A percentile compares a stretch with the other conserved stretches of the same genome.
Evolutionary conservation across 2,329 filamentous ascomycete genomes (phyloP).

Genomic region (Aureobasidium leucospermi): DNA sequence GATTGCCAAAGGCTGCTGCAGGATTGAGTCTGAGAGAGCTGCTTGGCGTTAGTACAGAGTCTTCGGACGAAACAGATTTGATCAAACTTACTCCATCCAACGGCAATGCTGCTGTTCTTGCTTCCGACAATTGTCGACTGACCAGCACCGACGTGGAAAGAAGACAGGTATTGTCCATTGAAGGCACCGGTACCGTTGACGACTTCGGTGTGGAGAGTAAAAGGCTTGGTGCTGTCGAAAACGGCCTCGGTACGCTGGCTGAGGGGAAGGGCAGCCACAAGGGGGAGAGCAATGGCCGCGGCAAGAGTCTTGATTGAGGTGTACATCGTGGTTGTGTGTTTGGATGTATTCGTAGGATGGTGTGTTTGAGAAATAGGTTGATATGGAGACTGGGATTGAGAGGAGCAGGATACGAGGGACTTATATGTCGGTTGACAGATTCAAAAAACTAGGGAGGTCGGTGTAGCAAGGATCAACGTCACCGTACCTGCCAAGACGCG

Average conservation of each 20-base stretch:
- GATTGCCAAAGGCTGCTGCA: not conserved
- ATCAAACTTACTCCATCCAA: slow-evolving; percentile 5
- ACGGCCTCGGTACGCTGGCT: not conserved
- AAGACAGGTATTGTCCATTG: not conserved
- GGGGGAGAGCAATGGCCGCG: slow-evolving; percentile 2
- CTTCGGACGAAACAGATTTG: not conserved
- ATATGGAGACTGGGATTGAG: not conserved
- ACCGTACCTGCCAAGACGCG: slow-evolving; percentile 5
- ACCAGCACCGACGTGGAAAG: slow-evolving; percentile 9
- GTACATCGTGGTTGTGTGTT: not conserved
- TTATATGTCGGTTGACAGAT: not conserved
- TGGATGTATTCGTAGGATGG: not conserved
- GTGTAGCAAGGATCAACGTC: not conserved
- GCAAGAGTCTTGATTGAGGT: slow-evolving; percentile 6
- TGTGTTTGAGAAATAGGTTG: not conserved
- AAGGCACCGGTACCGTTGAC: not conserved
- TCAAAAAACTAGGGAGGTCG: not conserved
- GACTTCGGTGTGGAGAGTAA: slow-evolving; percentile 8
- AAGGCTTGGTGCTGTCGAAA: slow-evolving; percentile 13
- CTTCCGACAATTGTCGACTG: not conserved
- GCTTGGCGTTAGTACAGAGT: not conserved
- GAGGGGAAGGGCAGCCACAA: slow-evolving; percentile 4
- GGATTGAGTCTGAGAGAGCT: not conserved
- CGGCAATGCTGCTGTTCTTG: not conserved
- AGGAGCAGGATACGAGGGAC: not conserved